phyloP scores from a whole-genome alignment of 2,329 filamentous ascomycete species.

The Alternaria longipes region DNA sequence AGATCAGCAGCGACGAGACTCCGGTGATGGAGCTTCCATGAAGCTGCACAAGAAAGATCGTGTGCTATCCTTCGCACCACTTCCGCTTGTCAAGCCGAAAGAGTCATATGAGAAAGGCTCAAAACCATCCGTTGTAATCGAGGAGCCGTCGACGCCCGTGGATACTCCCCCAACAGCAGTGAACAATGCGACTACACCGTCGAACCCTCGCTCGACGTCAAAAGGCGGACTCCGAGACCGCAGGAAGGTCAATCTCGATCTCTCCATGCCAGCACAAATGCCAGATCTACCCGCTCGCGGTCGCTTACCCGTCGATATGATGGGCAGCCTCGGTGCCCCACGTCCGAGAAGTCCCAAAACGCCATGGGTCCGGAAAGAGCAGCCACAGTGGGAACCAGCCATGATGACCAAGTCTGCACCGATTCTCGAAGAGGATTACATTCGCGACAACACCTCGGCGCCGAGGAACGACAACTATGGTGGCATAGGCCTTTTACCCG shows the following conservation, averaged over 20 bases:
- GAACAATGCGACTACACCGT: not conserved
- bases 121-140: constrained; percentile 6
- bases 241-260: constrained; percentile 40
- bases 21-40: constrained; percentile 3
- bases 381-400: constrained; percentile 22
- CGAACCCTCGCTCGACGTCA: not conserved
- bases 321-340: constrained; percentile 31
- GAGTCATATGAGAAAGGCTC: not conserved
- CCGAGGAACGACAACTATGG: not conserved
- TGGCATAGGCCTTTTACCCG: constrained; percentile 18
- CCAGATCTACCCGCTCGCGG: constrained; percentile 33
- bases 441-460: not conserved
- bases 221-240: constrained; percentile 38
- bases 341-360: constrained; percentile 41
- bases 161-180: not conserved
- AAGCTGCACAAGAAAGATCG: constrained; percentile 17
- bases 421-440: constrained; percentile 25
- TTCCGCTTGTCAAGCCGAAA: constrained; percentile 6
- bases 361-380: constrained; percentile 27
- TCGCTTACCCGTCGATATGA: constrained; percentile 16
- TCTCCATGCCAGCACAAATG: constrained; percentile 35
- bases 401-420: constrained; percentile 19
- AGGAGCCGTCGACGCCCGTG: not conserved
- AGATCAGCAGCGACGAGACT: not conserved
- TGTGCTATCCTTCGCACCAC: constrained; percentile 20